A percentile compares a stretch with the other conserved stretches of the same genome.
These are phyloP conservation scores for Exserohilum turcica DNA, from an alignment of 2,329 filamentous ascomycete genomes.

Conservation along the genomic window DNA sequence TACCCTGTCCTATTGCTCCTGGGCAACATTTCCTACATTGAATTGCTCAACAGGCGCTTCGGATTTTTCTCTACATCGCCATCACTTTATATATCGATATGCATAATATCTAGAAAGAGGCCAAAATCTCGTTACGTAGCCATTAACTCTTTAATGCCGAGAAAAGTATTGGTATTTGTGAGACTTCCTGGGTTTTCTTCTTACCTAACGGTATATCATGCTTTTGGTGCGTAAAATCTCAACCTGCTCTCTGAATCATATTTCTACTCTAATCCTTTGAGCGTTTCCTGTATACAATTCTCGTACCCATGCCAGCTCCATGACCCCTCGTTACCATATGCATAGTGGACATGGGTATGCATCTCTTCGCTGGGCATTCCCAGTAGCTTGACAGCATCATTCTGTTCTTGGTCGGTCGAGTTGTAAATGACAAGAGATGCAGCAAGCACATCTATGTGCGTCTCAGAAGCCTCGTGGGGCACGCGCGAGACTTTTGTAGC, in stretches of 20 bases:
- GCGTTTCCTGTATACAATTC: constrained; percentile 36
- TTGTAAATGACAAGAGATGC: constrained; percentile 29
- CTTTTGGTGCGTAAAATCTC: constrained; percentile 34
- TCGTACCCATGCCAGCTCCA: constrained; percentile 43
- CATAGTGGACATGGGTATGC: constrained; percentile 45
- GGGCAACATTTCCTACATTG: too few relatives aligned
- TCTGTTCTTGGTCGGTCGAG: constrained; percentile 9
- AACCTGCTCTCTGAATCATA: constrained; percentile 43
- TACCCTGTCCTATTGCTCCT: too few relatives aligned
- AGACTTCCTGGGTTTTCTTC: too few relatives aligned
- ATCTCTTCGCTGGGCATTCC: constrained; percentile 26
- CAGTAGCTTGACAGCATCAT: constrained; percentile 19
- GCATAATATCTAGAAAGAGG: too few relatives aligned
- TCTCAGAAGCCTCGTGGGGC: constrained; percentile 50
- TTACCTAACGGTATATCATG: too few relatives aligned
- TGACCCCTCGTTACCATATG: constrained; percentile 37
- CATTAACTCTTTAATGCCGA: too few relatives aligned
- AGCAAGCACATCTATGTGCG: constrained; percentile 34
- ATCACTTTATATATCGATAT: too few relatives aligned
- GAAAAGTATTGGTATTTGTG: too few relatives aligned
- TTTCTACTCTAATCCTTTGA: constrained; percentile 38
- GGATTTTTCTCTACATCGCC: too few relatives aligned
- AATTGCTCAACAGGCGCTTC: too few relatives aligned
- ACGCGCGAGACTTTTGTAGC: constrained; percentile 55
- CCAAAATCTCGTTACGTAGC: too few relatives aligned